Base-by-base conservation (phyloP, 176 grass and related monocot genomes). In the Juncus inflexus region DNA sequence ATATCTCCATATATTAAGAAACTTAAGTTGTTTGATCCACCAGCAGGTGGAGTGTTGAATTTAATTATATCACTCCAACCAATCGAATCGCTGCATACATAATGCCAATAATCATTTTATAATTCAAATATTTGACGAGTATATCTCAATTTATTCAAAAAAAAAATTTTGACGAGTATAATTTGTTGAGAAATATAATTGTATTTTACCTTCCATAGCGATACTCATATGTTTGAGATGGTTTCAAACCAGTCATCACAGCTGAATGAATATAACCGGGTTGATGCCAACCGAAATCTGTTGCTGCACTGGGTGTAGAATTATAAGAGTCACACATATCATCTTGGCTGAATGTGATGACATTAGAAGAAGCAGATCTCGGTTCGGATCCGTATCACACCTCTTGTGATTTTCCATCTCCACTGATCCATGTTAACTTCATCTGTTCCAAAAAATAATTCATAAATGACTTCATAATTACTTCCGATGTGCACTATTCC, bases 1-100 rank as follows among this genome's bases (percentile, higher is more conserved):
- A 91, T 91, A 41, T 91, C 87, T 54, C 87, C 87, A 14, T 72
- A 91, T 41, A 83, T 35, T 12, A 91, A 64, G n/a, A 84, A 91
- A n/a, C 58, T 65, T 3, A 83, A 45, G 52, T 83, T 74, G 9
- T 69, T 74, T 42, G 80, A 77, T 13, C 83, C 87, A 47, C 60
- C 73, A 43, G 88, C 80, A 3, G 88, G 77, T 69, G 88, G 80
- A 43, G 77, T 91, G 74, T 42, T 87, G 15, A 91, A 87, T 12
- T 43, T 68, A 3, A 15, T 3, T 5, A 2, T 77, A 37, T 76
- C 56, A 73, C 83, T 87, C 87, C 88, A 91, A 4, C 88, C 84
- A 52, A 84, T 79, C 5, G 77, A 81, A 56, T 86, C 67, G 56
- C 88, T 91, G 57, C 39, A 6, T 58, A 8, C 19, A 28, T 7